These are phyloP conservation scores for Punica granatum DNA, from an alignment of 345 rosid species.

Conservation along the genomic window DNA sequence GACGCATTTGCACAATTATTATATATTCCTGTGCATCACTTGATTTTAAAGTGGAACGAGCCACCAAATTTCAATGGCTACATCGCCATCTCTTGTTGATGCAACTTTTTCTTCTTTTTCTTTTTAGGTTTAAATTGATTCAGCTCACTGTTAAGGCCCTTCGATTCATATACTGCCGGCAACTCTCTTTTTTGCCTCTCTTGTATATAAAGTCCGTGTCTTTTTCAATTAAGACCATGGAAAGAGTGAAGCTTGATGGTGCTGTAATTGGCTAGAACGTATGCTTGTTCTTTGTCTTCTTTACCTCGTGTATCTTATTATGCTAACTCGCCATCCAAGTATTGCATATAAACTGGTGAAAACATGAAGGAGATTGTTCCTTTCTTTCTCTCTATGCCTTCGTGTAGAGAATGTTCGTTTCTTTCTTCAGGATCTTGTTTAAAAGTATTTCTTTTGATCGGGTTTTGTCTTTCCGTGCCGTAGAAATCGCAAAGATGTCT, in stretches of 20 bases:
- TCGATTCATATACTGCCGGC: neutral
- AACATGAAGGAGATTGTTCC: neutral
- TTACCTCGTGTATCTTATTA: neutral
- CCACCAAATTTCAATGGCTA: neutral
- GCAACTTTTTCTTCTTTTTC: neutral
- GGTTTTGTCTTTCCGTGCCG: neutral
- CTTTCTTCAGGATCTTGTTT: neutral
- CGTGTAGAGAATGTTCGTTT: no score
- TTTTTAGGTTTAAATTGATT: no score
- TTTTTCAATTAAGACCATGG: neutral
- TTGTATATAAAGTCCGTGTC: neutral
- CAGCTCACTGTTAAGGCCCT: neutral
- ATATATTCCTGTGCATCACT: neutral
- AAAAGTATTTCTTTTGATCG: neutral
- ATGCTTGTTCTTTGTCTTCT: neutral
- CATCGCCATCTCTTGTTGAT: neutral
- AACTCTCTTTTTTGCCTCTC: neutral
- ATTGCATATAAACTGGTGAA: neutral
- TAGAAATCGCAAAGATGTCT: slow-evolving; percentile 45
- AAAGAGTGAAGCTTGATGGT: neutral
- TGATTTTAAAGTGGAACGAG: neutral
- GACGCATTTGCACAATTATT: neutral
- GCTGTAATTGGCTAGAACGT: neutral
- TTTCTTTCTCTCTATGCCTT: no score
- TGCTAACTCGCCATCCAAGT: neutral